Evolutionary conservation across 345 rosid genomes (phyloP).

Genomic region (Linum tenue): DNA sequence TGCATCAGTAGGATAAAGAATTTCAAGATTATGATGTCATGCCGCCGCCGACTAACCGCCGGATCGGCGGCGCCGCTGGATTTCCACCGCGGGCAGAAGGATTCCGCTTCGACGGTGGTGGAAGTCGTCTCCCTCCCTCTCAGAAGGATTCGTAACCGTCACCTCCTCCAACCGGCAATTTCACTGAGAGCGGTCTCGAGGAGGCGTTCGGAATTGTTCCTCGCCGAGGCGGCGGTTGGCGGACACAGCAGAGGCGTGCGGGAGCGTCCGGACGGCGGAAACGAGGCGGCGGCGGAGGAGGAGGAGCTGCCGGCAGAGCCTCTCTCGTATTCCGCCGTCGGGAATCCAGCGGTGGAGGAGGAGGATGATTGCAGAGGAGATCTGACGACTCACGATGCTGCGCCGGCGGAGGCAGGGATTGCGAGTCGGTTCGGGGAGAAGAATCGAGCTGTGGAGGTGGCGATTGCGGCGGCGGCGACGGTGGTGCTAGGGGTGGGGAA

Average conservation of each 20-base stretch:
- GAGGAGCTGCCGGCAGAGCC: conserved; percentile 19
- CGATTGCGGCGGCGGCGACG: conserved; percentile 60
- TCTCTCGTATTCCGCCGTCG: conserved; percentile 30
- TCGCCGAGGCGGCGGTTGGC: conserved; percentile 23
- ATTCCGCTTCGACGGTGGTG: conserved; percentile 19
- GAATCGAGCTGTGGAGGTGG: conserved; percentile 40
- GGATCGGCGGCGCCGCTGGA: conserved; percentile 14
- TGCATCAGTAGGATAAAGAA: background rate
- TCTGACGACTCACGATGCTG: background rate
- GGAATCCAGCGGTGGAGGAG: background rate
- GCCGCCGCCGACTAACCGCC: conserved; percentile 37
- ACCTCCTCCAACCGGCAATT: conserved; percentile 25
- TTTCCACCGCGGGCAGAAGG: conserved; percentile 3
- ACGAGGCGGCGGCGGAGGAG: conserved; percentile 22
- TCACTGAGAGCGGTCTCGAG: conserved; percentile 24
- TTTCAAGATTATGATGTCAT: conserved; percentile 41
- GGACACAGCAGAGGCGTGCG: conserved; percentile 16
- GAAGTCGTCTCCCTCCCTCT: conserved; percentile 21
- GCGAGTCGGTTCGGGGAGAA: conserved; percentile 23
- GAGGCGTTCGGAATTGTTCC: conserved; percentile 17
- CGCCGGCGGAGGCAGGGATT: conserved; percentile 16
- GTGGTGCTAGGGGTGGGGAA: conserved; percentile 81
- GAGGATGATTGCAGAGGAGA: background rate
- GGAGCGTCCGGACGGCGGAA: conserved; percentile 36
- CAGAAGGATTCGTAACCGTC: conserved; percentile 10